Evolutionary conservation across 2,329 filamentous ascomycete genomes (phyloP).

Genomic region (Triangularia setosa): DNA sequence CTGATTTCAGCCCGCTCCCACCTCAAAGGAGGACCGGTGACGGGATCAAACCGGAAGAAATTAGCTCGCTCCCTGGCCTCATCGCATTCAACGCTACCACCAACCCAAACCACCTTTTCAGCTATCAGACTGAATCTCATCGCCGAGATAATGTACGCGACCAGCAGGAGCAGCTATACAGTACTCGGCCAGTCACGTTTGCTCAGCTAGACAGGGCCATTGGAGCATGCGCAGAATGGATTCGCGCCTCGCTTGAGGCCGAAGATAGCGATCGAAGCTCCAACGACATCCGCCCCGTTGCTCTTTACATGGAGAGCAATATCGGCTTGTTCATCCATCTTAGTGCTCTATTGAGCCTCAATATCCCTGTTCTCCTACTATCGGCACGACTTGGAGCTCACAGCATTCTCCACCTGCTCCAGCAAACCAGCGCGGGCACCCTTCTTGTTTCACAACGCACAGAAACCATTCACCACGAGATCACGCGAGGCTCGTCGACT

Average conservation of each 20-base stretch:
- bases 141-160: background rate
- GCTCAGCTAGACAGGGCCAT: background rate
- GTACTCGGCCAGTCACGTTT: background rate
- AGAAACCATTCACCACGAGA: background rate
- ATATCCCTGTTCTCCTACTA: background rate
- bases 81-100: background rate
- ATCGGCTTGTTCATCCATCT: background rate
- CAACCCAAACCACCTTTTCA: background rate
- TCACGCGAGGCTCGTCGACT: background rate
- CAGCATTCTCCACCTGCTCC: background rate
- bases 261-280: background rate
- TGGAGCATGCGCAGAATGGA: background rate
- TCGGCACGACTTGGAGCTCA: background rate
- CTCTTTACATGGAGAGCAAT: background rate
- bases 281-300: background rate
- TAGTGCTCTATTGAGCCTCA: background rate
- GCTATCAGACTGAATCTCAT: background rate
- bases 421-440: background rate
- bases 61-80: background rate
- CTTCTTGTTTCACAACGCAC: background rate
- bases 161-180: background rate
- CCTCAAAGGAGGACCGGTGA: background rate
- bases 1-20: background rate
- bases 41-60: background rate
- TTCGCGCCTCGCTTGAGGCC: background rate